A percentile compares a stretch with the other conserved stretches of the same genome.
These are phyloP conservation scores for Fusarium sp. DNA, from an alignment of 2,329 filamentous ascomycete genomes.

Conservation along the genomic window DNA sequence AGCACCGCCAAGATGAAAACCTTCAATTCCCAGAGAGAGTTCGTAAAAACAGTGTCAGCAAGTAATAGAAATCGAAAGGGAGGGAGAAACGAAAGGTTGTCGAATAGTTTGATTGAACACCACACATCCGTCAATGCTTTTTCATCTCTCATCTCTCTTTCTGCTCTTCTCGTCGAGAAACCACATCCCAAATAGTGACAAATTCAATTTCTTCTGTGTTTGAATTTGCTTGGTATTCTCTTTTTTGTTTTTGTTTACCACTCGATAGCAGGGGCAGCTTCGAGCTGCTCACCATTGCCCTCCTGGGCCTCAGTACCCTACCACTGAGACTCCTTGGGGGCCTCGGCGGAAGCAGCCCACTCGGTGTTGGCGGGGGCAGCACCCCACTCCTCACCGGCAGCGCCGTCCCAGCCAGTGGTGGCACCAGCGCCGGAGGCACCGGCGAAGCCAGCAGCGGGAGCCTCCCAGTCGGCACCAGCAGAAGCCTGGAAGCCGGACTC, in stretches of 20 bases:
- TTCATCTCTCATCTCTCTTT: constrained; percentile 19
- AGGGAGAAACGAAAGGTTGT: constrained; percentile 41
- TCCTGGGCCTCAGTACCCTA: constrained; percentile 54
- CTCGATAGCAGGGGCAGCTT: constrained; percentile 2
- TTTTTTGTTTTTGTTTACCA: constrained; percentile 43
- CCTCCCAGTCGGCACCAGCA: constrained; percentile 83
- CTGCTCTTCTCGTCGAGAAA: constrained; percentile 23
- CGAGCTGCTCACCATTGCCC: constrained; percentile 7
- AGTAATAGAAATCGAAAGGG: constrained; percentile 42
- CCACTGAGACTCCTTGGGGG: constrained; percentile 69
- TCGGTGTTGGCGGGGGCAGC: constrained; percentile 74
- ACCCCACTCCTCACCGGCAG: constrained; percentile 73
- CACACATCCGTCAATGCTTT: constrained; percentile 43
- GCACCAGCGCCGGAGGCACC: constrained; percentile 63
- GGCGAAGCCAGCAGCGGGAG: constrained; percentile 78
- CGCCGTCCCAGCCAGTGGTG: constrained; percentile 69
- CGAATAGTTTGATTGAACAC: constrained; percentile 47
- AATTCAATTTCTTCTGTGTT: constrained; percentile 22
- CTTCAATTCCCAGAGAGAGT: constrained; percentile 48
- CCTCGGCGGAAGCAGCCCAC: constrained; percentile 74
- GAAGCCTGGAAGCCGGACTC: constrained; percentile 80
- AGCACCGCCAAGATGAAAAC: constrained; percentile 78
- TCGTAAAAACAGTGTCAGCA: constrained; percentile 44
- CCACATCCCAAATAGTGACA: constrained; percentile 25
- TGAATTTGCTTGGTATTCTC: constrained; percentile 39